Evolutionary conservation across 108 stramenopile genomes (phyloP), one percentile per base, ranked within the genome.

Genomic region (Schizochytrium sp.): DNA sequence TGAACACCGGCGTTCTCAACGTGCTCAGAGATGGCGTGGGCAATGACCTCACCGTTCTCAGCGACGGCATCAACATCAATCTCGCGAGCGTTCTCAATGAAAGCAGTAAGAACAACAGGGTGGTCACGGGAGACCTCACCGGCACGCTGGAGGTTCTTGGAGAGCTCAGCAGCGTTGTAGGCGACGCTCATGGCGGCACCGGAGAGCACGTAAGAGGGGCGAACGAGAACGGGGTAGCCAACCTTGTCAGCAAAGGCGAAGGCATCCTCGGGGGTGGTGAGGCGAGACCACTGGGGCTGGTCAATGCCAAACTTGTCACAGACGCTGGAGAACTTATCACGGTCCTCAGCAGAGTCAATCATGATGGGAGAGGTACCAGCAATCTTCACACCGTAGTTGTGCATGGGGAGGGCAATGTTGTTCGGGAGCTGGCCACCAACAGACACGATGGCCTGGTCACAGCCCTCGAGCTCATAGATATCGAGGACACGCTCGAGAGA

Each of bases 111-210:
- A 12, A 99, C 98, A 73, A 98, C 98, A 46, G 98, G 98, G 89
- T 98, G 94, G 4, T 99, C 98, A 87, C 95, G 94, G n/a, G 96
- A 96, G 3, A 99, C 97, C 47, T 95, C 95, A 7, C 97, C 97
- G 50, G 98, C 98, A 91, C 96, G 95, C 72, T 90, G 92, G 40
- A 98, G 93, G 93, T 94, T 97, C 47, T 95, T 94, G 60, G 94
- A 91, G 87, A 99, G 94, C 90, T 97, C 96, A 57, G 94, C 96
- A 89, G 97, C 98, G 89, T 91, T 95, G 93, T 94, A 95, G 13
- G 97, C 97, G 89, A 99, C 98, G 87, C 96, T 96, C 98, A 99
- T 99, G 72, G 98, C 98, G 64, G 98, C 98, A 60, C 98, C 98
- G 89, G 96, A 96, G 4, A 99, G 95, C 50, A 99, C 98, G 93